These are phyloP conservation scores for Clitopilus passeckerianus DNA, from an alignment of 768 basidiomycete species.

Conservation along the genomic window DNA sequence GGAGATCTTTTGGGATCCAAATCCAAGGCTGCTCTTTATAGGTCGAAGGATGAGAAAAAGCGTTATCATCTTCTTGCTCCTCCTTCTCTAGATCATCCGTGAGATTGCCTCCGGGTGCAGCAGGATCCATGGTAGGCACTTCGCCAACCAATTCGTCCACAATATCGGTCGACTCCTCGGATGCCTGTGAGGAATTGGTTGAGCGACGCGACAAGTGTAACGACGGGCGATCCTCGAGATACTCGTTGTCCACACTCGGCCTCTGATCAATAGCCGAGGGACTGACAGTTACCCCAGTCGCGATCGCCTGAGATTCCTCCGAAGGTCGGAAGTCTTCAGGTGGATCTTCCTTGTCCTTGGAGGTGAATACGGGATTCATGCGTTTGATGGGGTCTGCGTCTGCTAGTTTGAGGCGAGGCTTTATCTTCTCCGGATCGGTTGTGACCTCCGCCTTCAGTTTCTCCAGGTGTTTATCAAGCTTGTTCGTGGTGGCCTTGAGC, in stretches of 20 bases:
- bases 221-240: background rate
- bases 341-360: background rate
- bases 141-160: conserved; percentile 12
- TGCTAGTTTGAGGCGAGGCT: background rate
- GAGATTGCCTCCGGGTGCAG: conserved; percentile 19
- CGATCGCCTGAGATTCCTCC: background rate
- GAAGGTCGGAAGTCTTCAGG: background rate
- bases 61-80: conserved; percentile 33
- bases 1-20: conserved; percentile 37
- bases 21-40: conserved; percentile 42
- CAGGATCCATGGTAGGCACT: conserved; percentile 20
- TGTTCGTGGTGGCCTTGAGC: background rate
- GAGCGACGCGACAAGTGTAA: background rate
- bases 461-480: conserved; percentile 23
- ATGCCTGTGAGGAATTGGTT: background rate
- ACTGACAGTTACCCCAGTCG: background rate
- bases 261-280: conserved; percentile 1
- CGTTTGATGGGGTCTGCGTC: background rate
- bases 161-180: conserved; percentile 13
- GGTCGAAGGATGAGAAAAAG: conserved; percentile 44
- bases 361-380: background rate
- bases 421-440: background rate
- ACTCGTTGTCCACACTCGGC: background rate
- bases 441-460: conserved; percentile 19
- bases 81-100: conserved; percentile 24